Conservation (phyloP, 176 grass and related monocot species). For the Oryza rufipogon region DNA sequence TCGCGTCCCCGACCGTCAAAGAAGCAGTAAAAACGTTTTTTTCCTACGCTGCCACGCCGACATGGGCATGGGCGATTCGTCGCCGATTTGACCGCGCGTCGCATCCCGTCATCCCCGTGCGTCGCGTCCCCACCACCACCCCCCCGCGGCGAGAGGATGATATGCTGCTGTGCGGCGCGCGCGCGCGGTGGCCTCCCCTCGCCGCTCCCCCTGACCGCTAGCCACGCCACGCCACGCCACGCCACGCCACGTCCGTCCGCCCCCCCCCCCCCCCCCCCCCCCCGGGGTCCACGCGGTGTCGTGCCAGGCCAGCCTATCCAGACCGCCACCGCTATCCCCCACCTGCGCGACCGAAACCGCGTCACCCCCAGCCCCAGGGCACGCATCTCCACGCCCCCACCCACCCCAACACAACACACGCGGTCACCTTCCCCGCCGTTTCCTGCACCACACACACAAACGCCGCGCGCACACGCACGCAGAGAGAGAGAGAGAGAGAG, state of each 20-base stretch:
- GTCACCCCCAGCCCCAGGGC: constrained; percentile 27
- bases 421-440: not conserved
- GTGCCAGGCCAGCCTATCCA: constrained; percentile 42
- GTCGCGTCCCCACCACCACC: too few species aligned
- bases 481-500: too few species aligned
- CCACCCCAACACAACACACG: too few species aligned
- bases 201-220: too few species aligned
- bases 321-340: not conserved
- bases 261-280: too few species aligned
- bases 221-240: too few species aligned
- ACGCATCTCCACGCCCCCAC: constrained; percentile 14
- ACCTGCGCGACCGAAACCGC: constrained; percentile 44
- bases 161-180: not conserved
- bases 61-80: not conserved
- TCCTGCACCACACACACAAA: not conserved
- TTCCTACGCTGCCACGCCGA: not conserved
- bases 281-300: constrained; percentile 63
- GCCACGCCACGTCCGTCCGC: too few species aligned
- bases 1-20: too few species aligned
- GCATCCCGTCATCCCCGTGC: not conserved
- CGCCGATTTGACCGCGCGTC: not conserved
- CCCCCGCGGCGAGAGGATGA: not conserved
- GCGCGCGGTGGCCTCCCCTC: too few species aligned
- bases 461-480: not conserved
- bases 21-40: too few species aligned